Evolutionary conservation across 2,329 filamentous ascomycete species (phyloP).

Genomic region (Neoascochyta sp.): DNA sequence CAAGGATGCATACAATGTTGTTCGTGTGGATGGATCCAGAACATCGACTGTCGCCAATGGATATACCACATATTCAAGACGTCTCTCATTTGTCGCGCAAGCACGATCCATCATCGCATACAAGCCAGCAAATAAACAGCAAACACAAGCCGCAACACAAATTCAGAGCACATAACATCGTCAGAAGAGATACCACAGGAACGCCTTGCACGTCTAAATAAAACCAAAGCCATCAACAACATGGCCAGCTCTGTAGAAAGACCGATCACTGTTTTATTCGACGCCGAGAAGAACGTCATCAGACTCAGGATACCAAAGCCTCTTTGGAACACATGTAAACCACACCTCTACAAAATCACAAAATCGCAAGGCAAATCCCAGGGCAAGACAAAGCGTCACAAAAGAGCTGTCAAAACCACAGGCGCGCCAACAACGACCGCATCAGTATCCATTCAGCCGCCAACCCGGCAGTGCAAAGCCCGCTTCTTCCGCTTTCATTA

Average conservation of each 20-base stretch:
- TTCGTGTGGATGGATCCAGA: too few relatives aligned
- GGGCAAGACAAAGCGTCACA: neutral
- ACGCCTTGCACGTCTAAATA: constrained; percentile 2
- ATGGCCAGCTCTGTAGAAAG: constrained; percentile 1
- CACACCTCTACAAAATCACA: neutral
- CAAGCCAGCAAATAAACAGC: constrained; percentile 6
- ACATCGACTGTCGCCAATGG: too few relatives aligned
- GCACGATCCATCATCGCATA: neutral
- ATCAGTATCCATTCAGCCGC: too few relatives aligned
- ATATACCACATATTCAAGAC: too few relatives aligned
- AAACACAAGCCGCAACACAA: constrained; percentile 3
- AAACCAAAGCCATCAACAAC: constrained; percentile 1
- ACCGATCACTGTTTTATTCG: neutral
- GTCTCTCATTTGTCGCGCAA: constrained; percentile 1
- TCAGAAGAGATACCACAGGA: constrained; percentile 2
- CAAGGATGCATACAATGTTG: constrained; percentile 1
- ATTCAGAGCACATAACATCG: neutral
- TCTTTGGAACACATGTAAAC: constrained; percentile 11
- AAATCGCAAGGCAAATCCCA: too few relatives aligned
- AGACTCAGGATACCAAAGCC: constrained; percentile 9
- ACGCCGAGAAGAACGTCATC: neutral
- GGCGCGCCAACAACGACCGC: neutral
- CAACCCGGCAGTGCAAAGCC: constrained; percentile 10
- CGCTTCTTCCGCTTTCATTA: constrained; percentile 14
- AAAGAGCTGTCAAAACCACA: neutral